Evolutionary conservation across 2,329 filamentous ascomycete genomes (phyloP), one percentile per base, ranked within the genome.

Genomic region (Sordariomycetes sp.): DNA sequence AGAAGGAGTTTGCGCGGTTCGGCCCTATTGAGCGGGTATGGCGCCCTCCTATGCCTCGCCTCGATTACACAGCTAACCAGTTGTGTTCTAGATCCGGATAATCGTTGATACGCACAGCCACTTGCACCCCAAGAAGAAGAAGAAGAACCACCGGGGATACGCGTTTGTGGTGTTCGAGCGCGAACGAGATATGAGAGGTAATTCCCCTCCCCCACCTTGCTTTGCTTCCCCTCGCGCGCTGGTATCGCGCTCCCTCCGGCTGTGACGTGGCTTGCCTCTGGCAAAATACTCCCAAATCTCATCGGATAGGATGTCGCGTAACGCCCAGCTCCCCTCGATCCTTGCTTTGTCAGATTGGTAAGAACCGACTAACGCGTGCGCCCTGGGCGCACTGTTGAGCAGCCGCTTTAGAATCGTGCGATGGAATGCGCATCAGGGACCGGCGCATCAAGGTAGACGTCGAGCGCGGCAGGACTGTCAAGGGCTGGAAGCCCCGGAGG

Each of bases 121-220:
- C 64, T 82, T 82, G 68, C 87, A 80, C 71, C 83, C 80, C 59
- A 88, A 87, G 67, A 90, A 92, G 74, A 86, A 89, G 69, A 87
- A 87, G 69, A 91, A 91, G 76, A 76, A 86, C 55, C 89, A 95
- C 68, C 82, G 87, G 67, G 94, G 94, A 61, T 99, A 99, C 72
- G 94, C 90, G 61, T 99, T 99, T 70, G 88, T 99, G 65, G 90
- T 97, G 58, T 99, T 93, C 70, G 93, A 97, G 74, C 87, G 90
- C 71, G 94, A 97, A 75, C 92, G 93, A 74, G 94, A 97, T 71
- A 97, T 97, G 92, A 95, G 95, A 90, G 91, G 92, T 97, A 95
- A 76, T 74, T 73, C 70, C 69, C 71, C 71, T 75, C 63, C 53
- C 54, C 60, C 52, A 55, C 53, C 52, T 54, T 60, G 63, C 60